Evolutionary conservation across 495 filamentous ascomycete genomes (phyloP), one percentile per base, ranked within the genome.

Genomic region (Xylaria longipes): DNA sequence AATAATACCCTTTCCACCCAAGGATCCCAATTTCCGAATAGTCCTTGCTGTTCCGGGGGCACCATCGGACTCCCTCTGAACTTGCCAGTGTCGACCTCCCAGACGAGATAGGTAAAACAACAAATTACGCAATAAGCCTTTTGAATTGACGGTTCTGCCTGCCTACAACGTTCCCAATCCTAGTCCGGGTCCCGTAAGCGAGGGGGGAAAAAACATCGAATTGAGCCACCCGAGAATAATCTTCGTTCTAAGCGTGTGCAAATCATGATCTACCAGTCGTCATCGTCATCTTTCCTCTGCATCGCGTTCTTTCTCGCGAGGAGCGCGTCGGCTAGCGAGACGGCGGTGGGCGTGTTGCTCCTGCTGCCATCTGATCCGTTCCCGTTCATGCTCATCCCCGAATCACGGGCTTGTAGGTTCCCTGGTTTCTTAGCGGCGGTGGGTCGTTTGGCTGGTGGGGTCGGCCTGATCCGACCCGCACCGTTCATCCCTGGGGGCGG

Each of bases 371-470:
- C 91, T 60, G 91, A 92, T 17, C 87, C 89, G 58, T 85, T 85
- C 5, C 87, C 88, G 71, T 91, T 90, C 81, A 93, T 84, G 76
- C 93, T 94, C 76, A 91, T 90, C 3, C 90, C 89, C 69, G 89
- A 93, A 73, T 93, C 93, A 6, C 90, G 83, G 5, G 89, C 89
- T 61, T 91, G 90, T 12, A 89, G 82, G 5, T 87, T 85, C 12
- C 89, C 86, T 72, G 94, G 93, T 75, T 90, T 92, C 62, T 88
- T 89, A 4, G 82, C 86, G 3, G 84, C 86, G 25, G 83, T 86
- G 12, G 96, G 95, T n/a, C 95, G 87, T 83, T 98, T 99, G 12
- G 90, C 89, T 0, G 95, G 95, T 0, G 95, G 1, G 94, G 88
- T 87, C 0, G 93, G 91, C 77, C 95, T 97, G 64, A 84, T 85